Base-by-base conservation (phyloP, 495 filamentous ascomycete genomes). In the Trichoderma parareesei region DNA sequence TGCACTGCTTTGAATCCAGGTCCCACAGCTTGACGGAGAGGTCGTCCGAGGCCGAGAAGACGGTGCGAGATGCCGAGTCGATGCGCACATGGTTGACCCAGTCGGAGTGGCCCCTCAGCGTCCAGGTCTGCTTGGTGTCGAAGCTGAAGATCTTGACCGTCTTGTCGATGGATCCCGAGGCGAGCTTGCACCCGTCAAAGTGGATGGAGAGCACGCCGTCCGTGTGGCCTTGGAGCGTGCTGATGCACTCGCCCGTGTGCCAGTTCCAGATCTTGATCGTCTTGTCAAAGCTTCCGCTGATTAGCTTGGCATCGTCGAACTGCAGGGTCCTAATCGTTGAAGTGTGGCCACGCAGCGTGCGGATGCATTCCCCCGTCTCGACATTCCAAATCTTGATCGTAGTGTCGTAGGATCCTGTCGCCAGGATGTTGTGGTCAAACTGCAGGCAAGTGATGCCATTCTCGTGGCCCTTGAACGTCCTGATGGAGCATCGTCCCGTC, bases 301-400 rank as follows among this genome's bases (percentile, higher is more conserved):
- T 92, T 61, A 97, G 81, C 74, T 93, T 93, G 61, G 83, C 88
- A 61, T 97, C 90, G 69, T 98, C 93, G 71, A 97, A 97, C 72
- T 96, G 92, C 20, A 99, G 83, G 61, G 91, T 89, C 18, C 94
- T 84, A 61, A 99, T 88, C 2, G 90, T 94, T 14, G 81, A 82
- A 5, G 83, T 86, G 69, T 99, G 94, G 13, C 95, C 94, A 20
- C 75, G 76, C 1, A 99, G 81, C 5, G 91, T 95, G 18, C 90
- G 86, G 27, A 97, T 78, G 69, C 92, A 90, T 70, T 94, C 82
- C 20, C 91, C 91, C 2, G 88, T 94, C 68, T 95, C 87, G 42
- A 96, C 87, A 71, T 97, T 87, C 94, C 95, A 98, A 14, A 98
- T 92, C 72, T 95, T 97, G 70, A 97, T 90, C 2, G 91, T 96